Evolutionary conservation across 805 yeast species (phyloP), one percentile per base, ranked within the genome.

Genomic region (Starmerella stigmatis): DNA sequence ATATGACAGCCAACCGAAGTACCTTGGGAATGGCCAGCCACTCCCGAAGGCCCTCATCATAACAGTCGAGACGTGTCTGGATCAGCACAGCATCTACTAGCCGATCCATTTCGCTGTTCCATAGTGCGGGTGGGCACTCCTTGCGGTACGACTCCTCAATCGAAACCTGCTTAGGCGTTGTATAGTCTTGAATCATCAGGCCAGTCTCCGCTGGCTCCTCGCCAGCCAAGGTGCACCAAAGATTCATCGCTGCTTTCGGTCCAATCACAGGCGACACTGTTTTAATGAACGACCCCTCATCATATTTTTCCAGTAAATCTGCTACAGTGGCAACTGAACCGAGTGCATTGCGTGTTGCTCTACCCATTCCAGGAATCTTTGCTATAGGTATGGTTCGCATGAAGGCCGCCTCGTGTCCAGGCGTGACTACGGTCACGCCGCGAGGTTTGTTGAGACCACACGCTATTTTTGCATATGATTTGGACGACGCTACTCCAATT

Each of bases 301-400:
- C n/a, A 5, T 30, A 30, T 2, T 27, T 13, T 1, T 19, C 37
- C 12, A 45, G 50, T 16, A 55, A 21, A n/a, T 44, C 44, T 0
- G 22, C 37, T 15, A 52, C 55, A 1, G 56, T 49, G n/a, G 23
- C 26, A 2, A n/a, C 29, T 5, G 23, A 5, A 7, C 25, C 30
- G n/a, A 52, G 37, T 15, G 17, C 31, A 3, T 11, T 27, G 7
- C 33, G 35, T 8, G 48, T 41, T 3, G 50, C 45, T 5, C 41
- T 20, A 4, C 65, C 65, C 19, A 56, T 47, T 6, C 62, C 61
- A 8, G 65, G 64, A 1, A 61, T 49, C 15, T 40, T 32, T 3
- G 41, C 15, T 3, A 59, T 21, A 7, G 45, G 50, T 23, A 21
- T 19, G 7, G 46, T 19, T 13, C 42, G 50, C 23, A 61, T 29